Base-by-base conservation (phyloP, 1,284 basidiomycete species). In the Singerocomus inundabilis region DNA sequence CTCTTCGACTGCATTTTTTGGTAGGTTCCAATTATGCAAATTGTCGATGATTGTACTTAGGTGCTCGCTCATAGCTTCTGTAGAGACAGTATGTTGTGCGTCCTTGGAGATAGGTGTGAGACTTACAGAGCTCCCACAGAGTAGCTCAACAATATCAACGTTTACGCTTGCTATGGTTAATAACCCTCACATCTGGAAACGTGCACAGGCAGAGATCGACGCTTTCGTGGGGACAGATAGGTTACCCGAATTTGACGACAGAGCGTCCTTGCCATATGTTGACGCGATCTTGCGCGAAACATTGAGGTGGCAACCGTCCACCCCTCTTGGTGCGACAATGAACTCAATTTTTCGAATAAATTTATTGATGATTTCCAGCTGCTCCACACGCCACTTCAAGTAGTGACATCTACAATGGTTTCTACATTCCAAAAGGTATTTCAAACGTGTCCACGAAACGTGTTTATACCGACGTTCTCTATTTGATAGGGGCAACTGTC, bases 131-230 rank as follows among this genome's bases (percentile, higher is more conserved):
- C 13, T 24, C 12, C 26, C 11, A 42, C 21, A 57, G 57, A 58
- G 48, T 11, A 33, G 25, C 1, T 47, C 48, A 5, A 15, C 35
- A 12, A 13, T 59, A 7, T n/a, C 54, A 25, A 51, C 51, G 5
- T 71, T 71, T 41, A 49, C 66, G 2, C 59, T 72, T 6, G 65
- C 66, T 3, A 72, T 73, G 71, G 59, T 65, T 3, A 30, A 68
- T 24, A 54, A 70, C 24, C 70, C 70, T 0, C 61, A 59, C 0
- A 52, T 64, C 1, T 68, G 63, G 50, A 54, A 54, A 41, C 60
- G 53, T 6, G 70, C 70, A 1, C 73, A 74, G 38, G 57, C 55
- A 18, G 71, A 74, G 46, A 57, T 76, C 7, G 73, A 76, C 36
- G 36, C 53, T 1, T 61, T 74, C 2, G 30, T 73, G 10, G 72